Evolutionary conservation across 306 rosid genomes (phyloP), one percentile per base, ranked within the genome.

Genomic region (Dalbergia oliveri): DNA sequence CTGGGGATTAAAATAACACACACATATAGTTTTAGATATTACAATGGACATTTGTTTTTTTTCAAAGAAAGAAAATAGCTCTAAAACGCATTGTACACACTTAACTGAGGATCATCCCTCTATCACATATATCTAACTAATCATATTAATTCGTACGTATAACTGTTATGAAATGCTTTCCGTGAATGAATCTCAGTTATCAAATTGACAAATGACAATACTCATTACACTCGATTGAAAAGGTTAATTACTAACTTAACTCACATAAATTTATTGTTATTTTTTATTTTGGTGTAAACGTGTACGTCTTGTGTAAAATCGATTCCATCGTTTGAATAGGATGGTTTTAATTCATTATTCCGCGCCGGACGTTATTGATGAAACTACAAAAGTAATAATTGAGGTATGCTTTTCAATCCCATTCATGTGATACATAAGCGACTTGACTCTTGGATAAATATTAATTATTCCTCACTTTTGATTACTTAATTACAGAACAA

Each of bases 301-400:
- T 79, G 65, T 11, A 47, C 70, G 33, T 79, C 9, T 34, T 31
- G 6, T 58, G 35, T 12, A 35, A 56, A 58, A 10, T 67, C 56
- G 3, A 78, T 56, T 10, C 9, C 16, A 53, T 14, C 6, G 7
- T 13, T 50, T 50, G 47, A 43, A 43, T 8, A 43, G 47, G 10
- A 9, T 43, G 47, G 5, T 58, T 2, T 11, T 4, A 12, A 69
- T 78, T 69, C 76, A 74, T 58, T 31, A 11, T 57, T 31, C 13
- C 59, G 70, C 63, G 77, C 77, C 71, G 77, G 41, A 54, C 60
- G 26, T 60, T 49, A 19, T 49, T n/a, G 26, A 76, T 47, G 63
- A 75, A 39, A 31, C 8, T n/a, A 57, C 4, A n/a, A 14, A 4
- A 35, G 10, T 16, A 34, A 76, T 64, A 66, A 53, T 77, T 76